Evolutionary conservation across 2,329 filamentous ascomycete genomes (phyloP), one percentile per base, ranked within the genome.

Genomic region (Bipolaris zeicola): DNA sequence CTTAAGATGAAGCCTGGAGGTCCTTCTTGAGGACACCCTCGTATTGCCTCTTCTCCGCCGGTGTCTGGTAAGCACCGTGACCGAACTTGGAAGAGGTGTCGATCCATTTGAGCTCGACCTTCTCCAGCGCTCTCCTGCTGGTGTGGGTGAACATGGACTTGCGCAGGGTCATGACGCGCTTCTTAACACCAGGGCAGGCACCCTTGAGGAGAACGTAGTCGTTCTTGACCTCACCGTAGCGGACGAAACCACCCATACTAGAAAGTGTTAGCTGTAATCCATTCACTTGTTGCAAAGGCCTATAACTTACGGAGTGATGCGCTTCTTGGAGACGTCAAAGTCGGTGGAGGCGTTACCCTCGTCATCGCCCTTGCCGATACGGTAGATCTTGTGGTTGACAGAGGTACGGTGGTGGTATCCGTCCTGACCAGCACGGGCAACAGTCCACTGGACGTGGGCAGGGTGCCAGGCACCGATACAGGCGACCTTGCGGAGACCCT

Each of bases 401-500:
- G 95, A 98, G 78, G 95, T 99, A 90, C 95, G 93, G 86, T 99
- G 95, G 82, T 99, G 95, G 89, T 99, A 99, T 87, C 95, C 95
- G 83, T 89, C 88, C 86, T 99, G 95, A 96, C 95, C 95, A 69
- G 95, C 95, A 90, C 95, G 95, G 80, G 94, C 95, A 85, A 99
- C 95, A 81, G 95, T 99, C 95, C 95, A 99, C 87, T 99, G 95
- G 83, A 99, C 95, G 92, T 99, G 95, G 83, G 91, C 92, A 79
- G 95, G 95, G 87, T 99, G 95, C 95, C 95, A 99, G 76, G 95
- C 95, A 91, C 95, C 95, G 82, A 99, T 99, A 96, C 95, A 99
- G 79, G 95, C 95, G 76, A 99, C 94, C 91, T 99, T 99, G 79
- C 95, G 90, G 79, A 99, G 92, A 96, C 95, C 95, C 90, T 99